phyloP scores from a whole-genome alignment of 345 rosid species.

The Brassica nigra region DNA sequence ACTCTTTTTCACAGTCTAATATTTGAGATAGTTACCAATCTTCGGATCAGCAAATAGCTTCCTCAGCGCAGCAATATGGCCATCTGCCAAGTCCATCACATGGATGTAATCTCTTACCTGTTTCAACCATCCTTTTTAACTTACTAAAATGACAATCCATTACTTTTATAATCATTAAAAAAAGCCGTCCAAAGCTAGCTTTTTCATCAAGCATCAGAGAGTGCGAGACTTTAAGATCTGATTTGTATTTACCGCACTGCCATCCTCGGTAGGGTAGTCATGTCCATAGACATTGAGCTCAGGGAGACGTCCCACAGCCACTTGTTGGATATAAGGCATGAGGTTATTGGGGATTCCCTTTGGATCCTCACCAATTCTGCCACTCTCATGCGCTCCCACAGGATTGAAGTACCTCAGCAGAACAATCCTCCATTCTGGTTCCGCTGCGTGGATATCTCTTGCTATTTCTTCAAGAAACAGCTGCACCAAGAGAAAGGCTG shows the following conservation, averaged over 20 bases:
- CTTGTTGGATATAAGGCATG: slow-evolving; percentile 96
- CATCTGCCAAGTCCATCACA: slow-evolving; percentile 96
- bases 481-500: slow-evolving; percentile 44
- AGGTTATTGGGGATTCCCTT: slow-evolving; percentile 89
- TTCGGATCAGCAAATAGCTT: slow-evolving; percentile 60
- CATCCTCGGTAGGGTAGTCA: slow-evolving; percentile 89
- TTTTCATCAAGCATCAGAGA: neutral
- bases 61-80: slow-evolving; percentile 80
- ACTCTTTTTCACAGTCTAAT: neutral
- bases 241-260: slow-evolving; percentile 65
- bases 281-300: slow-evolving; percentile 86
- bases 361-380: slow-evolving; percentile 93
- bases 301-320: slow-evolving; percentile 82
- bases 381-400: slow-evolving; percentile 93
- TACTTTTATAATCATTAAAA: neutral
- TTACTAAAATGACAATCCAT: neutral
- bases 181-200: neutral
- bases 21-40: slow-evolving; percentile 48
- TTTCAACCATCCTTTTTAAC: slow-evolving; percentile 23
- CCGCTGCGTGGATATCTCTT: slow-evolving; percentile 78
- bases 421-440: slow-evolving; percentile 81
- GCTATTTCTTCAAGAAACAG: slow-evolving; percentile 95
- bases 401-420: slow-evolving; percentile 94
- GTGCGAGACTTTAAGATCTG: neutral
- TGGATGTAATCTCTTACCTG: slow-evolving; percentile 91